Base-by-base conservation (phyloP, 1,139 yeast genomes). In the Magnusiomyces magnusii region DNA sequence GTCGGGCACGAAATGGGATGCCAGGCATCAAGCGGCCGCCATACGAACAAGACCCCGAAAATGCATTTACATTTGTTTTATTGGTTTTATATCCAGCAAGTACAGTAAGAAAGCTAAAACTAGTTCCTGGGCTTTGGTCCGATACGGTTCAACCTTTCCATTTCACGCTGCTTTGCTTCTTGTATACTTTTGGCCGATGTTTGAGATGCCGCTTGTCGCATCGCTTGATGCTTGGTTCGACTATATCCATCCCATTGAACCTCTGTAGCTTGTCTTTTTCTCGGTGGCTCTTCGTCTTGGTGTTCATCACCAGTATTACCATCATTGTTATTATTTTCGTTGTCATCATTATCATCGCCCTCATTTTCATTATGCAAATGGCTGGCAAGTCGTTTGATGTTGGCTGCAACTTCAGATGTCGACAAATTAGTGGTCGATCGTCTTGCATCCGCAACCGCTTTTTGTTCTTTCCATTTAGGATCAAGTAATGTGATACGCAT, bases 391-490 rank as follows among this genome's bases (percentile, higher is more conserved):
- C 85, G 74, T 68, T 87, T 86, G 57, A 91, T 82, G 67, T 92
- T 92, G 56, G 80, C 85, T 62, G 85, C 86, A 0, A 87, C 95
- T 63, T 87, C 88, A 57, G 82, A 83, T 0, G 84, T 80, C 2
- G 85, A 80, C 60, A 90, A 72, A 66, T 88, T 88, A 3, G 90
- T 78, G 36, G 82, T 76, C 47, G 80, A 75, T 66, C 80, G 80
- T 66, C 90, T 87, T 39, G 80, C 76, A 63, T 86, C 83, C 19
- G 77, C 78, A 61, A 80, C 80, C 36, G 80, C 82, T 67, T 83
- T 85, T 69, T 89, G 92, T 63, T 83, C 83, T 64, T 84, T 80
- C 74, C 88, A 89, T 63, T 82, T 77, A 1, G 97, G 96, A 71
- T 92, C 96, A 57, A 93, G 75, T 54, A 89, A 75, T 59, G 87